phyloP scores from a whole-genome alignment of 2,329 filamentous ascomycete genomes.

The Paracoccidioides brasiliensis region DNA sequence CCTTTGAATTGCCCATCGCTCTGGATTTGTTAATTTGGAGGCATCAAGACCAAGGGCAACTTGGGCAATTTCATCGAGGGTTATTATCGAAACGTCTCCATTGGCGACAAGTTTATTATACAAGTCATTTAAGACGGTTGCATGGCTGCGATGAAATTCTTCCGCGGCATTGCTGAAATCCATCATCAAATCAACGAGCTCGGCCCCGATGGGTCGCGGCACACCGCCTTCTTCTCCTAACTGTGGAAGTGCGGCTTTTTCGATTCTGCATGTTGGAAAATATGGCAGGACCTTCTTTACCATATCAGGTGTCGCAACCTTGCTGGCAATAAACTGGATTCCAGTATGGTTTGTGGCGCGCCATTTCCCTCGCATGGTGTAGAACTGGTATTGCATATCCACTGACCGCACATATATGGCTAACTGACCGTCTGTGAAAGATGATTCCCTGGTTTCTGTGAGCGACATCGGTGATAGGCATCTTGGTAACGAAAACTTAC shows the following conservation, averaged over 20 bases:
- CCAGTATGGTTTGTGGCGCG: slow-evolving; percentile 23
- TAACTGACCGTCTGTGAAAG: slow-evolving; percentile 17
- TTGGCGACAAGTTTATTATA: slow-evolving; percentile 29
- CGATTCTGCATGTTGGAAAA: slow-evolving; percentile 31
- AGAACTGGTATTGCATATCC: slow-evolving; percentile 31
- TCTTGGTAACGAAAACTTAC: slow-evolving; percentile 15
- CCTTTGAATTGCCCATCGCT: slow-evolving; percentile 25
- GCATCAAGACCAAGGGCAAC: slow-evolving; percentile 21
- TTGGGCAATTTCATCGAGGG: slow-evolving; percentile 26
- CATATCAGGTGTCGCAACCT: slow-evolving; percentile 34
- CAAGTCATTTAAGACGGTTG: slow-evolving; percentile 23
- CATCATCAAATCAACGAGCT: slow-evolving; percentile 23
- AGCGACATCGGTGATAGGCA: slow-evolving; percentile 8
- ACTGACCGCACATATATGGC: slow-evolving; percentile 31
- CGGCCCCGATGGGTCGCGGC: slow-evolving; percentile 25
- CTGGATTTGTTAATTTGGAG: slow-evolving; percentile 19
- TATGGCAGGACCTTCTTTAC: slow-evolving; percentile 38
- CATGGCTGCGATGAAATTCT: slow-evolving; percentile 24
- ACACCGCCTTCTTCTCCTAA: slow-evolving; percentile 29
- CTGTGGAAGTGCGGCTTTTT: slow-evolving; percentile 21
- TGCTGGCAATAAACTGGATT: slow-evolving; percentile 38
- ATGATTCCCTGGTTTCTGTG: slow-evolving; percentile 7
- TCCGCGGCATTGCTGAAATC: slow-evolving; percentile 23
- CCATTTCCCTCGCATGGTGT: slow-evolving; percentile 32
- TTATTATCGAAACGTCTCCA: slow-evolving; percentile 20